Base-by-base conservation (phyloP, 345 rosid genomes). In the Crucihimalaya himalaica region DNA sequence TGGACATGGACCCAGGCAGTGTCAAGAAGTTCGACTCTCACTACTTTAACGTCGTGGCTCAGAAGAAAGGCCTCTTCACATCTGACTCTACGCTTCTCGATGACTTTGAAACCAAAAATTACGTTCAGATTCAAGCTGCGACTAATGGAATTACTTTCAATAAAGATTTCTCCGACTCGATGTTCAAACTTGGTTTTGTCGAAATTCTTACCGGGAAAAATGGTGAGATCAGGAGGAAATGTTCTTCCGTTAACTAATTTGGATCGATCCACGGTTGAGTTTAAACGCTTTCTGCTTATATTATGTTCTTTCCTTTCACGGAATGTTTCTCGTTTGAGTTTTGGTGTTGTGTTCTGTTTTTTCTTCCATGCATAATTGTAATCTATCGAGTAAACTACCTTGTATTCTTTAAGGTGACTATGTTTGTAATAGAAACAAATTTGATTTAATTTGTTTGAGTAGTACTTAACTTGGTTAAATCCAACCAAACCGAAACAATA, bases 1-100 rank as follows among this genome's bases (percentile, higher is more conserved):
- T 77, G 3, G 85, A 79, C 19, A 87, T 89, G 95, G 95, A 87
- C 58, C 95, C 95, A 3, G 88, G 86, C 7, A 89, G 87, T 80
- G 83, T 70, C 82, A 75, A 43, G 54, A 79, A 45, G 4, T 87
- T 89, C 29, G 87, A 89, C 48, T 61, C 73, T 15, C 75, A 73
- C 69, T 89, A 85, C 81, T 89, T 63, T 78, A 62, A 63, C 0
- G 45, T 60, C 3, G 85, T 89, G 27, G 54, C 82, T 21, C 71
- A 81, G 47, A 83, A 82, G 69, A 82, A 82, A 62, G 96, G 90
- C 3, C 27, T 87, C 0, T 87, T 89, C 58, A 73, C 29, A 21
- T 87, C 92, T 15, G 96, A 89, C 74, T 85, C 92, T 0, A 85
- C 90, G 6, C 88, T 89, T 74, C 84, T 86, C 4, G 27, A 81